Percentiles rank a stretch among this genome's conserved stretches.
Evolutionary conservation across 306 rosid genomes (phyloP).

Genomic region (Acacia acuminata): DNA sequence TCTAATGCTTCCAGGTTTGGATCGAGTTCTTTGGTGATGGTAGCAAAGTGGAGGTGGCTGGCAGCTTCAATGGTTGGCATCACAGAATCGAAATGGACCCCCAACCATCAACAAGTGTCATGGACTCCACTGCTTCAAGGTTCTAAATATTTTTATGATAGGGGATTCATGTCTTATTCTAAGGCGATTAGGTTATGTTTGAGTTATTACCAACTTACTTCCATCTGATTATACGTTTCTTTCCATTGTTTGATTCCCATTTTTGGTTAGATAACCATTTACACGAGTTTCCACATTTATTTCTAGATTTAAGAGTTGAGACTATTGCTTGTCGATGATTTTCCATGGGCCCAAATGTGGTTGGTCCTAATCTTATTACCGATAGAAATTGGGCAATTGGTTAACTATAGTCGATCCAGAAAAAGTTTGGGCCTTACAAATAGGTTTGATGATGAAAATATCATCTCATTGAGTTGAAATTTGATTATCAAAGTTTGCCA

Average conservation of each 20-base stretch:
- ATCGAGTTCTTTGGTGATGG: constrained; percentile 70
- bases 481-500: constrained; percentile 23
- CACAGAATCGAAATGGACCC: constrained; percentile 75
- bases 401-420: background rate
- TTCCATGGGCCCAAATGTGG: background rate
- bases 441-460: constrained; percentile 4
- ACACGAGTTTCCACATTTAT: background rate
- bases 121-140: constrained; percentile 60
- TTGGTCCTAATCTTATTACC: constrained; percentile 4
- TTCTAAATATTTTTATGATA: constrained; percentile 28
- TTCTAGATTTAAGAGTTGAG: background rate
- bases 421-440: background rate
- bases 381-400: constrained; percentile 8
- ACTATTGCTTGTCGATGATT: constrained; percentile 5
- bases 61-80: constrained; percentile 98
- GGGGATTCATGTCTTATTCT: background rate
- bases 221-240: constrained; percentile 12
- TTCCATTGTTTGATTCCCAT: constrained; percentile 11
- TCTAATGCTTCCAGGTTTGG: constrained; percentile 59
- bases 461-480: constrained; percentile 27
- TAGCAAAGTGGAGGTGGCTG: constrained; percentile 82
- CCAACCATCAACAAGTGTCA: constrained; percentile 44
- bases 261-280: constrained; percentile 12
- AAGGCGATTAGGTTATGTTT: constrained; percentile 16
- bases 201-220: background rate